These are phyloP conservation scores for Mycena sp. DNA, from an alignment of 1,284 basidiomycete species.

Conservation along the genomic window DNA sequence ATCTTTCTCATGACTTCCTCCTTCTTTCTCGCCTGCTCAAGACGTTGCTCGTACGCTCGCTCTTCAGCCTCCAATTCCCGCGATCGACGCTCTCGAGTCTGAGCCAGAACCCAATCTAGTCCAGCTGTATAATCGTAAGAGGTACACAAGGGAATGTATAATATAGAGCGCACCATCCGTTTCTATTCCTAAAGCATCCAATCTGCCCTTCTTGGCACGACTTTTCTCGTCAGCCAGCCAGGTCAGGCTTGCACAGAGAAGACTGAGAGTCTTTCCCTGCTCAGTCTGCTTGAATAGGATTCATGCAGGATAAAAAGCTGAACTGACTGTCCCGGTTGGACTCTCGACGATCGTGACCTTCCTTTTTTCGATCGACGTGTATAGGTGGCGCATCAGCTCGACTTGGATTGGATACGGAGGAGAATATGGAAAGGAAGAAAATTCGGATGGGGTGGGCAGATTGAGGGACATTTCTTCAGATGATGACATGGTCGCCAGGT, in stretches of 20 bases:
- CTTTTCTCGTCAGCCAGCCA: constrained; percentile 81
- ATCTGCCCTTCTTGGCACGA: constrained; percentile 70
- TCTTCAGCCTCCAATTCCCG: constrained; percentile 75
- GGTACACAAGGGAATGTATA: background rate
- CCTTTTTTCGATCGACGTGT: constrained; percentile 78
- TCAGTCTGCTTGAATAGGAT: background rate
- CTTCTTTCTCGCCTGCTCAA: constrained; percentile 67
- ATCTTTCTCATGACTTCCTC: constrained; percentile 68
- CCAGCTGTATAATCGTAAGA: constrained; percentile 49
- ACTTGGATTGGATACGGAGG: constrained; percentile 90
- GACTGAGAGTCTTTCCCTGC: constrained; percentile 87
- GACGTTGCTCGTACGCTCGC: constrained; percentile 65
- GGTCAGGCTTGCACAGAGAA: constrained; percentile 82
- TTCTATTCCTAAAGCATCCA: constrained; percentile 52
- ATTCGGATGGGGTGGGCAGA: constrained; percentile 70
- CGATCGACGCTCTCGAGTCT: constrained; percentile 72
- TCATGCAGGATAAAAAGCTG: background rate
- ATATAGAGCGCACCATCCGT: constrained; percentile 39
- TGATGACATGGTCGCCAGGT: background rate
- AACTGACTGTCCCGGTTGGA: constrained; percentile 82
- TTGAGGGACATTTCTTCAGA: constrained; percentile 47
- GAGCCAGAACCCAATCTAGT: constrained; percentile 85
- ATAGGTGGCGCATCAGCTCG: constrained; percentile 90
- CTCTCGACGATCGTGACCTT: constrained; percentile 87
- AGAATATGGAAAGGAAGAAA: constrained; percentile 83